Conservation (phyloP, 2,329 filamentous ascomycete species). For the Ophiostoma tasmaniense region DNA sequence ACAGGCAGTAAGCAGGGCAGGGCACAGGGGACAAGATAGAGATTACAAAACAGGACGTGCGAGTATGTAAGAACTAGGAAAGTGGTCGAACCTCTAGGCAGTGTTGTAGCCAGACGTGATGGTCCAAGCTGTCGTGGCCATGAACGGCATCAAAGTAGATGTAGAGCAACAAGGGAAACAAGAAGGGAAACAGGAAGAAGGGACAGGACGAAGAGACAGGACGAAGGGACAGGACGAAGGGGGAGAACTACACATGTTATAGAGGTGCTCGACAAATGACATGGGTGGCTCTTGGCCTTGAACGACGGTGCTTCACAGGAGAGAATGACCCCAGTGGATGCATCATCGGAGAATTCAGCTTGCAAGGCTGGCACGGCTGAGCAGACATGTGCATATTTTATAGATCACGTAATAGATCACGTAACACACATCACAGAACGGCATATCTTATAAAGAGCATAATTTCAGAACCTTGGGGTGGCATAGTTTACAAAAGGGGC, state of each 20-base stretch:
- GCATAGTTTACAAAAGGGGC: not conserved
- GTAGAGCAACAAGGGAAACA: too few relatives aligned
- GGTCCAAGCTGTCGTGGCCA: not conserved
- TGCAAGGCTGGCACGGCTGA: not conserved
- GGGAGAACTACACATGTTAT: too few relatives aligned
- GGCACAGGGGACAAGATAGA: not conserved
- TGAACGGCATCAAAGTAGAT: too few relatives aligned
- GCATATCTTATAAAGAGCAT: constrained; percentile 7
- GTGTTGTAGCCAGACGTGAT: not conserved
- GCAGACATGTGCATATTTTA: too few relatives aligned
- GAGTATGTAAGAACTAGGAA: too few relatives aligned
- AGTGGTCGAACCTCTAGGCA: too few relatives aligned
- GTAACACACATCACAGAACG: not conserved
- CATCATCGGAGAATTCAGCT: not conserved
- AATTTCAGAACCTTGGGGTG: not conserved
- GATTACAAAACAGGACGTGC: too few relatives aligned
- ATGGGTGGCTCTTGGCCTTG: not conserved
- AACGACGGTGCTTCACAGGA: too few relatives aligned
- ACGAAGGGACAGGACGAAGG: too few relatives aligned
- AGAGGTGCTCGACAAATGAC: not conserved
- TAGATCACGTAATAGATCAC: too few relatives aligned
- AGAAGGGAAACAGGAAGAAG: too few relatives aligned
- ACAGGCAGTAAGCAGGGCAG: not conserved
- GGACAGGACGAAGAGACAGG: too few relatives aligned
- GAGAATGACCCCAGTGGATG: not conserved